These are phyloP conservation scores for Lonicera japonica DNA, from an alignment of 129 eudicot genomes.

Conservation along the genomic window DNA sequence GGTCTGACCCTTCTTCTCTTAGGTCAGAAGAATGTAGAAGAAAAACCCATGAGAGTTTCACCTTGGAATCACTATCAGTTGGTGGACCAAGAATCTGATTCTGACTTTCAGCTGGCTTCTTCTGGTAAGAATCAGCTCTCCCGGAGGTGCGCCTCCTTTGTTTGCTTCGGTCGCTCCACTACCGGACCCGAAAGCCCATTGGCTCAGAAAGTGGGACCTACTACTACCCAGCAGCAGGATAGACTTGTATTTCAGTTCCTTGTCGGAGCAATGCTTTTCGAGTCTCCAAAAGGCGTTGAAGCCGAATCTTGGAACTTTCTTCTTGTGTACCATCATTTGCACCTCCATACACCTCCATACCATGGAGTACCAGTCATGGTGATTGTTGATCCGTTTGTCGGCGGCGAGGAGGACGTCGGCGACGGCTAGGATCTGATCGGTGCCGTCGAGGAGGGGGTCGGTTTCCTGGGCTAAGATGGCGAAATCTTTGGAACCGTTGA, in stretches of 20 bases:
- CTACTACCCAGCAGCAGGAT: slow-evolving; percentile 39
- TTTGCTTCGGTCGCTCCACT: slow-evolving; percentile 75
- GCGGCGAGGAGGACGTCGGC: slow-evolving; percentile 72
- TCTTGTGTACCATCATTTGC: too few relatives aligned
- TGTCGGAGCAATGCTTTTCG: too few relatives aligned
- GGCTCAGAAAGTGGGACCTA: slow-evolving; percentile 63
- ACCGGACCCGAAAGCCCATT: slow-evolving; percentile 65
- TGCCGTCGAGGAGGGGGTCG: slow-evolving; percentile 74
- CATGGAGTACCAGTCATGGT: slow-evolving; percentile 67
- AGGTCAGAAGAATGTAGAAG: slow-evolving; percentile 84
- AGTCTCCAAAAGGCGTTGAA: too few relatives aligned
- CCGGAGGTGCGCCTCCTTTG: slow-evolving; percentile 83
- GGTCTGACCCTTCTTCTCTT: slow-evolving; percentile 78
- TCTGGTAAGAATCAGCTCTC: slow-evolving; percentile 51
- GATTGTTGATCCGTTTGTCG: slow-evolving; percentile 52
- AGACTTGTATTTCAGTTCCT: slow-evolving; percentile 15
- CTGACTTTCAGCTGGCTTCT: slow-evolving; percentile 73
- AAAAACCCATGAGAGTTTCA: slow-evolving; percentile 88
- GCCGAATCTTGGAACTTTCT: too few relatives aligned
- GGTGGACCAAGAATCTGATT: slow-evolving; percentile 67
- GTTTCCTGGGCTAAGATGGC: slow-evolving; percentile 85
- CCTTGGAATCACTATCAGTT: slow-evolving; percentile 95
- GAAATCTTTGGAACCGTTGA: slow-evolving; percentile 60
- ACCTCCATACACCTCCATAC: too few relatives aligned
- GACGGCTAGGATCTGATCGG: slow-evolving; percentile 88